Evolutionary conservation across 768 basidiomycete genomes (phyloP).

Genomic region (Suillus luteus): DNA sequence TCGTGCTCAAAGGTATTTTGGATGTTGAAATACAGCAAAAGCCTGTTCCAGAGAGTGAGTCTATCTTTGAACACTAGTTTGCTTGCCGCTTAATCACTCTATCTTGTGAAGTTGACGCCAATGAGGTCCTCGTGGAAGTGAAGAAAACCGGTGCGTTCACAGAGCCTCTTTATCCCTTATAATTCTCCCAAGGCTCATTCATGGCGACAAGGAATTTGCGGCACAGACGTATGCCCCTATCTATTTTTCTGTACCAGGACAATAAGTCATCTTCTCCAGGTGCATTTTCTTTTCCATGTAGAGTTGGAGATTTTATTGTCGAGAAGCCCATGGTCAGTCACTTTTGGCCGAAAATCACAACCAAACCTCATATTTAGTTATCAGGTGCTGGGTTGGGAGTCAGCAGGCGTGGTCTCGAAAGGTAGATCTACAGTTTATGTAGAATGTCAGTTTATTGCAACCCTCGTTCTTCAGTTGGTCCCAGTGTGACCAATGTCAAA

Average conservation of each 20-base stretch:
- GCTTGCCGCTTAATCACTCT: conserved; percentile 13
- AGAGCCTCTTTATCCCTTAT: conserved; percentile 3
- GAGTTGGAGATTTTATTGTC: conserved; percentile 80
- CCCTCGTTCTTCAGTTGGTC: conserved; percentile 54
- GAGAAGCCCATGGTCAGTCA: conserved; percentile 70
- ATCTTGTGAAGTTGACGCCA: conserved; percentile 51
- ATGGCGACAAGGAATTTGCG: conserved; percentile 67
- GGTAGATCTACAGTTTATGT: conserved; percentile 39
- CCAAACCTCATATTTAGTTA: conserved; percentile 1
- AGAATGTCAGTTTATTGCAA: not conserved
- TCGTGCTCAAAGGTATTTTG: conserved; percentile 70
- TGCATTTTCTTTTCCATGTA: conserved; percentile 79
- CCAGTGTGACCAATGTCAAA: conserved; percentile 73
- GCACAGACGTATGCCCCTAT: conserved; percentile 66
- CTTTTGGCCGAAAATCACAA: conserved; percentile 8
- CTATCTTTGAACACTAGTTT: conserved; percentile 1
- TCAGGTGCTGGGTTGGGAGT: conserved; percentile 95
- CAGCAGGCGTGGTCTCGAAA: conserved; percentile 74
- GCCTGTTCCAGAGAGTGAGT: conserved; percentile 71
- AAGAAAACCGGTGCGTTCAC: conserved; percentile 91
- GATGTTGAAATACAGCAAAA: conserved; percentile 72
- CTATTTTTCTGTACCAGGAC: conserved; percentile 15
- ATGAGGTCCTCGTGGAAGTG: conserved; percentile 85
- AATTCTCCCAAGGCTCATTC: conserved; percentile 13
- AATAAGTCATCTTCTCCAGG: conserved; percentile 39